Evolutionary conservation across 768 basidiomycete species (phyloP).

Genomic region (Lactifluus hygrophoroides): DNA sequence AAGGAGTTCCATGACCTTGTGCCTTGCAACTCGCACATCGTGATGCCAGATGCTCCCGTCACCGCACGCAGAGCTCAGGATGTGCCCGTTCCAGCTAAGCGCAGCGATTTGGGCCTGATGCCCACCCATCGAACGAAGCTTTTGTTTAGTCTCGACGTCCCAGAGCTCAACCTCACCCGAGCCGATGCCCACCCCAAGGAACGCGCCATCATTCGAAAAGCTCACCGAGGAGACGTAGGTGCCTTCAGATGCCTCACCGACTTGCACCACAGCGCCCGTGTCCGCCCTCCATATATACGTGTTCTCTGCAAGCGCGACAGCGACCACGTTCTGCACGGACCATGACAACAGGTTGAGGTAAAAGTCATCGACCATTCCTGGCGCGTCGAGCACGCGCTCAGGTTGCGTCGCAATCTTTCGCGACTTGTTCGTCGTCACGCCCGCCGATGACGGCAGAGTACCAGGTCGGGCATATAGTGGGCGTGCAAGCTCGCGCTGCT

Average conservation of each 20-base stretch:
- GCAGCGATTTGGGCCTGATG: conserved; percentile 79
- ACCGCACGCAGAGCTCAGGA: conserved; percentile 80
- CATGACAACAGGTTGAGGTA: conserved; percentile 92
- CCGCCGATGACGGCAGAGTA: conserved; percentile 53
- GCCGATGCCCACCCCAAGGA: conserved; percentile 73
- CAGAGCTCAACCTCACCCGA: conserved; percentile 90
- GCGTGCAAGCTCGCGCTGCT: conserved; percentile 68
- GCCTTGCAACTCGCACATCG: conserved; percentile 74
- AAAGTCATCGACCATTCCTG: conserved; percentile 90
- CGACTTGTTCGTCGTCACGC: conserved; percentile 56
- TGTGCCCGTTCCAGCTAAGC: conserved; percentile 80
- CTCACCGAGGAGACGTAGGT: conserved; percentile 70
- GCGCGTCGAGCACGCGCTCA: conserved; percentile 92
- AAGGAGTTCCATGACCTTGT: conserved; percentile 72
- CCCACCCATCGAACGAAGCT: conserved; percentile 85
- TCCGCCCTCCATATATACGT: conserved; percentile 96
- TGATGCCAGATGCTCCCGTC: conserved; percentile 97
- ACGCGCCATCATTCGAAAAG: conserved; percentile 73
- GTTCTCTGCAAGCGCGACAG: conserved; percentile 77
- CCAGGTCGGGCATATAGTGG: conserved; percentile 68
- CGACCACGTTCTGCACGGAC: conserved; percentile 79
- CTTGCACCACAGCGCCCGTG: conserved; percentile 70
- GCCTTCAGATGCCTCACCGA: conserved; percentile 69
- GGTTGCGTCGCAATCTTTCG: conserved; percentile 82
- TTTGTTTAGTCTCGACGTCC: conserved; percentile 74